Conservation (phyloP, 805 yeast species). For the Candida silvatica region DNA sequence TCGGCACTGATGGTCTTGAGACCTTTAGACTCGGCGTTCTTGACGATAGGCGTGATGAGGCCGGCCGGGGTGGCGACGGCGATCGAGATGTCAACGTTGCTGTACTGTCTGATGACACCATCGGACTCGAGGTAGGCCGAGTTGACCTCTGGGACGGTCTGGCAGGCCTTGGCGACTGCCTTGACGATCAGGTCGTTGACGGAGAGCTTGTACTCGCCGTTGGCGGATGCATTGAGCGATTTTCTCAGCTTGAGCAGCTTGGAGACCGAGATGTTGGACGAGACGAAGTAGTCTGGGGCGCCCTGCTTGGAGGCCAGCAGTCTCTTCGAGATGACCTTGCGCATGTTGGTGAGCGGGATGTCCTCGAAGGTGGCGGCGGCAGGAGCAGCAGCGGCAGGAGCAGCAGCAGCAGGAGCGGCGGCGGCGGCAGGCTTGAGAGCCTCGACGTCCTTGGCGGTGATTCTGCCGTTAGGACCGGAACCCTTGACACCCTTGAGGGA, state of each 20-base stretch:
- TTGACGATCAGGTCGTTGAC: slow-evolving; percentile 91
- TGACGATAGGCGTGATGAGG: slow-evolving; percentile 91
- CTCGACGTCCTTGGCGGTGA: slow-evolving; percentile 86
- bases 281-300: slow-evolving; percentile 88
- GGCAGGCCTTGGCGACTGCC: slow-evolving; percentile 86
- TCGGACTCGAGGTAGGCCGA: slow-evolving; percentile 87
- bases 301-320: slow-evolving; percentile 76
- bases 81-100: slow-evolving; percentile 90
- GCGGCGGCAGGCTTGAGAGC: slow-evolving; percentile 32
- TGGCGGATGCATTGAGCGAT: slow-evolving; percentile 75
- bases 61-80: slow-evolving; percentile 99
- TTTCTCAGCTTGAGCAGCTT: slow-evolving; percentile 89
- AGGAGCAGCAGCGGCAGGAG: slow-evolving; percentile 37
- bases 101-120: slow-evolving; percentile 87
- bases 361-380: slow-evolving; percentile 62
- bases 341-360: slow-evolving; percentile 83
- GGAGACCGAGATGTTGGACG: slow-evolving; percentile 77
- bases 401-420: slow-evolving; percentile 29
- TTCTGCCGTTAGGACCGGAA: slow-evolving; percentile 93
- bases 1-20: slow-evolving; percentile 71
- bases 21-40: slow-evolving; percentile 82
- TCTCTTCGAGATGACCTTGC: slow-evolving; percentile 88
- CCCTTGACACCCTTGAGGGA: slow-evolving; percentile 80
- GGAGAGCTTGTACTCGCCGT: slow-evolving; percentile 83
- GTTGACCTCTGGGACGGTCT: slow-evolving; percentile 89